A percentile compares a stretch with the other conserved stretches of the same genome.
Conservation (phyloP, 1,284 basidiomycete species). For the Singerocomus inundabilis region DNA sequence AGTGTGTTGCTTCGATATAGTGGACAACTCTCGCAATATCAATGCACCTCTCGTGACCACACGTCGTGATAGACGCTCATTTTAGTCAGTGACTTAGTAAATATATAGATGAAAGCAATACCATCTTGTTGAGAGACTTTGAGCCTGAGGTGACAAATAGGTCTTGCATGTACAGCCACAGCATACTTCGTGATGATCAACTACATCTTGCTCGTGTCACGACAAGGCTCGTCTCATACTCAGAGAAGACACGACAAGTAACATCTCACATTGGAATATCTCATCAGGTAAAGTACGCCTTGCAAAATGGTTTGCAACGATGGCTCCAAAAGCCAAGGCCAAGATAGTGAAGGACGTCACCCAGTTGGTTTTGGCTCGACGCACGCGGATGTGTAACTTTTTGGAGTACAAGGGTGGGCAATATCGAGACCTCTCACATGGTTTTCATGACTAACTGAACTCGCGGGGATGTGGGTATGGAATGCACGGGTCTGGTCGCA, state of each 20-base stretch:
- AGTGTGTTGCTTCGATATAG: not conserved
- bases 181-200: constrained; percentile 60
- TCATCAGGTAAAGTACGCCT: constrained; percentile 90
- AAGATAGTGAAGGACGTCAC: constrained; percentile 99
- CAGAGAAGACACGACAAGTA: not conserved
- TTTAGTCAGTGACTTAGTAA: not conserved
- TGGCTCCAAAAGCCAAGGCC: constrained; percentile 90
- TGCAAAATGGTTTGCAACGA: constrained; percentile 98
- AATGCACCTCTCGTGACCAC: not conserved
- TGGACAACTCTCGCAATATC: not conserved
- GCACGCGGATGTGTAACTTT: constrained; percentile 99
- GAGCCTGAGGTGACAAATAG: not conserved
- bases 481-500: constrained; percentile 30
- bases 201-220: constrained; percentile 90
- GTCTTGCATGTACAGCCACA: constrained; percentile 28
- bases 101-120: not conserved
- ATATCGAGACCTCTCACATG: not conserved
- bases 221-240: constrained; percentile 70
- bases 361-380: constrained; percentile 92
- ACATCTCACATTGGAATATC: constrained; percentile 12
- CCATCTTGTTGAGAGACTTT: not conserved
- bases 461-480: not conserved
- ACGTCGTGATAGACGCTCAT: not conserved
- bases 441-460: not conserved
- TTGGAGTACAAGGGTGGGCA: constrained; percentile 94